These are phyloP conservation scores for Yamagishiella unicocca DNA, from an alignment of 139 green algal genomes.

Conservation along the genomic window DNA sequence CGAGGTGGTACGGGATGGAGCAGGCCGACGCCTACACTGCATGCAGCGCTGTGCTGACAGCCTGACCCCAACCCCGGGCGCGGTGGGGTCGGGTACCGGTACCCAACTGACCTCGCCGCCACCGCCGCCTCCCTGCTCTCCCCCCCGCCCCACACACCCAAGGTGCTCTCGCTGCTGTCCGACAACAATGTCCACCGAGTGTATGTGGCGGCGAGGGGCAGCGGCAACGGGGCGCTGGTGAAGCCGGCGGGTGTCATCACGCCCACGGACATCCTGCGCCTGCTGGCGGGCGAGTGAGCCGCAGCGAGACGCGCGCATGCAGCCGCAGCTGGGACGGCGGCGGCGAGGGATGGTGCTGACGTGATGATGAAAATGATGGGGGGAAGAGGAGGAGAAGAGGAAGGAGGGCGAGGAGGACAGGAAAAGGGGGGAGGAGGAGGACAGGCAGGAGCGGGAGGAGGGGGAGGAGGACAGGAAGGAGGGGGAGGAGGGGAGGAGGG, in stretches of 20 bases:
- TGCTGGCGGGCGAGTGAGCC: background rate
- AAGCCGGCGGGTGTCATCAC: slow-evolving; percentile 53
- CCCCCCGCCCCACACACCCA: background rate
- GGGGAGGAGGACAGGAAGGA: no score
- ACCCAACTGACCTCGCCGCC: no score
- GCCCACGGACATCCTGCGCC: slow-evolving; percentile 61
- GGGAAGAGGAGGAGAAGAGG: no score
- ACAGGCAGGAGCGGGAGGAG: no score
- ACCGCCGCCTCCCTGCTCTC: background rate
- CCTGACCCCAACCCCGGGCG: no score
- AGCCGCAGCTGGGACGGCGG: background rate
- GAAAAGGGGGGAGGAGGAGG: no score
- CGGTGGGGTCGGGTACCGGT: no score
- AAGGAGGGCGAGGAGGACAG: no score
- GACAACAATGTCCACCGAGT: slow-evolving; percentile 59
- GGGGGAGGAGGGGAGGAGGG: no score
- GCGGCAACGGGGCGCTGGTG: background rate
- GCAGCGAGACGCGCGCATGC: background rate
- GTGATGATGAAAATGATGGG: background rate
- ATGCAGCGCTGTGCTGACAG: no score
- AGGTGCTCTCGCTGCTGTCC: slow-evolving; percentile 51
- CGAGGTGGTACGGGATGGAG: no score
- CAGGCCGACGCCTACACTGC: no score
- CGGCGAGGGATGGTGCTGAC: background rate
- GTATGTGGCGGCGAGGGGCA: slow-evolving; percentile 42